Base-by-base conservation (phyloP, 768 basidiomycete species). In the Mycena belliarum region DNA sequence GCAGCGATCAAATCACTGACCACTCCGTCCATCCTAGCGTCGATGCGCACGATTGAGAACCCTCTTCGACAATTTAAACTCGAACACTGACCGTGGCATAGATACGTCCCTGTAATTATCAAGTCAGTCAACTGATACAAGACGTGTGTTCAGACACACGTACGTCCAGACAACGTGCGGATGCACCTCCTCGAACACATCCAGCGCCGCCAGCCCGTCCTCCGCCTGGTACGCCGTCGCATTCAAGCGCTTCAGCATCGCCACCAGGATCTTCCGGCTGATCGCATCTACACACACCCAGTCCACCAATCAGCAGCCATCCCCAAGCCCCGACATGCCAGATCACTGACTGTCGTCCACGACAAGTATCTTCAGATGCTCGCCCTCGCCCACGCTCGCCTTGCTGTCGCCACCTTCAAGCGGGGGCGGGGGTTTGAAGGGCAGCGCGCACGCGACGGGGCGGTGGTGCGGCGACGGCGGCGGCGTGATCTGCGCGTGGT, bases 101-200 rank as follows among this genome's bases (percentile, higher is more conserved):
- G 60, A 61, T 5, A 61, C 28, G 41, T 61, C 60, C 48, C 48
- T 12, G 32, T 6, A 9, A 23, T 32, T 32, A 32, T 32, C 12
- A 32, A 7, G 15, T 16, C 14, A 35, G 18, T 38, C 18, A 12
- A 41, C 10, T 26, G 9, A 21, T 26, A 24, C 33, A 49, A 3
- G 18, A 25, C 3, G 20, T 35, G 11, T 2, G 35, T 16, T 43
- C 28, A 20, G 16, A 49, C 21, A 26, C 15, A 57, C 55, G 55
- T 16, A 57, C 52, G 55, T 61, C 60, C 60, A 61, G 1, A 61
- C 51, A 49, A 53, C 51, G 26, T 61, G 28, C 9, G 60, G 60
- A 14, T 61, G 49, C 40, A 57, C 29, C 43, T 56, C 28, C 26
- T 23, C 6, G 11, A 57, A 61, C 26, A 61, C 41, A 8, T 61